Conservation (phyloP, 1,284 basidiomycete genomes). For the Veloboletus limbatus region DNA sequence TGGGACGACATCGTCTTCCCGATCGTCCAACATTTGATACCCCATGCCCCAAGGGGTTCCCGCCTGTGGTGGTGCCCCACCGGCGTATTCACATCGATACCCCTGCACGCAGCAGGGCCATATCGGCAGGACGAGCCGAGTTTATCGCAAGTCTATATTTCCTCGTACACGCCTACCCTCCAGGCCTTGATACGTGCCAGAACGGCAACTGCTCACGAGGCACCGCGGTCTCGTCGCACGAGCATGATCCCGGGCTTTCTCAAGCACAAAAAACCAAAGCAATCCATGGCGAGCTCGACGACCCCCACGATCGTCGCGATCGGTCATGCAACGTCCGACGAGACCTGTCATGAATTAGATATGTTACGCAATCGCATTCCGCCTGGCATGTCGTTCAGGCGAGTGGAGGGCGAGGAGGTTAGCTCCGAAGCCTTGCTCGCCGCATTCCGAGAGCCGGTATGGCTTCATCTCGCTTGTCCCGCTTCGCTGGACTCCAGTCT, state of each 20-base stretch:
- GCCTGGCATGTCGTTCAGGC: constrained; percentile 18
- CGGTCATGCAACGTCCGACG: constrained; percentile 12
- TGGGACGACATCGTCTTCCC: constrained; percentile 37
- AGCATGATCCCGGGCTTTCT: constrained; percentile 17
- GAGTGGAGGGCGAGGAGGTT: constrained; percentile 23
- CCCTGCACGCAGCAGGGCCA: too few species aligned
- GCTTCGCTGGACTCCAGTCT: constrained; percentile 7
- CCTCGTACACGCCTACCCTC: constrained; percentile 40
- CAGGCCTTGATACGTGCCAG: constrained; percentile 30
- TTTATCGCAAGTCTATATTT: constrained; percentile 34
- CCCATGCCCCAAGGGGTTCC: constrained; percentile 18
- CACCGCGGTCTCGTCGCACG: constrained; percentile 8
- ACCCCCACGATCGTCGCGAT: constrained; percentile 20
- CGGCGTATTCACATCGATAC: constrained; percentile 33
- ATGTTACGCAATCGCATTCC: constrained; percentile 24
- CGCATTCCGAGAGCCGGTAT: constrained; percentile 21
- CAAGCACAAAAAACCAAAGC: constrained; percentile 18
- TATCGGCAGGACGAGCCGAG: constrained; percentile 5
- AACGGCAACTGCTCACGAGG: background rate
- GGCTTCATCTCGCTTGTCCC: constrained; percentile 30
- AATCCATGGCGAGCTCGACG: background rate
- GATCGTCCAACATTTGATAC: constrained; percentile 25
- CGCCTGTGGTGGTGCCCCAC: constrained; percentile 48
- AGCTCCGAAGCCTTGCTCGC: constrained; percentile 10
- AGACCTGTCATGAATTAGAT: constrained; percentile 10